Percentiles rank a stretch among this genome's conserved stretches.
These are phyloP conservation scores for Crepidotus variabilis DNA, from an alignment of 768 basidiomycete genomes.

Conservation along the genomic window DNA sequence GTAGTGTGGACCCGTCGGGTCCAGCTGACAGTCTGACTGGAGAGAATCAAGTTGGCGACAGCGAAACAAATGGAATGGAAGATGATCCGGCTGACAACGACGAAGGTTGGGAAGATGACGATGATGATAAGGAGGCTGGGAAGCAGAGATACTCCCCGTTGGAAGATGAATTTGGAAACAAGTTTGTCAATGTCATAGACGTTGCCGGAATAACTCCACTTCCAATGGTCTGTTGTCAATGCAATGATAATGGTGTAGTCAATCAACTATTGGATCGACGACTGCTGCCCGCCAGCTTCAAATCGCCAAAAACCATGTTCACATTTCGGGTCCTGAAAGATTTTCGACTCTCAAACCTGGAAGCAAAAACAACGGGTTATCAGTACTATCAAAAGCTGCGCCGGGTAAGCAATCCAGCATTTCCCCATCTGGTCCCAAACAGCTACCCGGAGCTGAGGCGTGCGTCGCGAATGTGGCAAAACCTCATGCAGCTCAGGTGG, in stretches of 20 bases:
- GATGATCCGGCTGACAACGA: background rate
- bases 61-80: background rate
- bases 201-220: background rate
- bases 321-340: conserved; percentile 12
- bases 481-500: conserved; percentile 12
- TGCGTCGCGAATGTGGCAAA: conserved; percentile 10
- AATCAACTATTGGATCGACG: conserved; percentile 5
- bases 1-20: background rate
- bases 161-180: background rate
- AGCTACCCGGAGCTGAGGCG: conserved; percentile 14
- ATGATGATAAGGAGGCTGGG: background rate
- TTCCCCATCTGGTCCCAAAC: conserved; percentile 10
- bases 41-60: background rate
- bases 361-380: conserved; percentile 16
- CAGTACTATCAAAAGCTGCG: conserved; percentile 15
- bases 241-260: background rate
- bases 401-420: conserved; percentile 11
- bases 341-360: conserved; percentile 10
- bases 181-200: background rate
- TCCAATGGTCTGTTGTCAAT: background rate
- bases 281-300: conserved; percentile 14
- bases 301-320: conserved; percentile 11
- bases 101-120: background rate
- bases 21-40: background rate
- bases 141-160: background rate